phyloP scores from a whole-genome alignment of 352 stramenopile genomes.

The Globisporangium spiculum region DNA sequence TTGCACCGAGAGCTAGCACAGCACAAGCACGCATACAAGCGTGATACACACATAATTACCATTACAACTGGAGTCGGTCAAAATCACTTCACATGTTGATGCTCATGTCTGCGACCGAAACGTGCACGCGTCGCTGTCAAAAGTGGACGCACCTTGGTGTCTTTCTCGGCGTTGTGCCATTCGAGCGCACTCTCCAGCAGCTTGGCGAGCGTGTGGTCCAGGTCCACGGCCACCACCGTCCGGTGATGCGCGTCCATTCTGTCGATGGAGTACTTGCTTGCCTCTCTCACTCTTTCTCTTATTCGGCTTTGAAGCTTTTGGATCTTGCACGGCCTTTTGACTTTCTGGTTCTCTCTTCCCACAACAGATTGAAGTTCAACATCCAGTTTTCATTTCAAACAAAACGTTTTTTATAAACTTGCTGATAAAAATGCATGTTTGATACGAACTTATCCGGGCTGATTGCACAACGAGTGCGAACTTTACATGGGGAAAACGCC shows the following conservation, averaged over 20 bases:
- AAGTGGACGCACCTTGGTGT: conserved; percentile 26
- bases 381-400: too few relatives aligned
- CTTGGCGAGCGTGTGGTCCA: conserved; percentile 63
- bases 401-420: too few relatives aligned
- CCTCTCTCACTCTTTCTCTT: background rate
- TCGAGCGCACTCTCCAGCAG: conserved; percentile 38
- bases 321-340: conserved; percentile 9
- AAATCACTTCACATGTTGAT: background rate
- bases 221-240: conserved; percentile 49
- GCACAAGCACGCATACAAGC: background rate
- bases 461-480: conserved; percentile 1
- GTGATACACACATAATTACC: background rate
- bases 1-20: conserved; percentile 13
- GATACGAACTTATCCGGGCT: background rate
- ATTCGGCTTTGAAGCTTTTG: conserved; percentile 2
- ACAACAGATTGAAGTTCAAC: conserved; percentile 2
- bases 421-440: too few relatives aligned
- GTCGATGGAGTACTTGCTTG: background rate
- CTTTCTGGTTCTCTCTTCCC: background rate
- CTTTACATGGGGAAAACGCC: background rate
- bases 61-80: background rate
- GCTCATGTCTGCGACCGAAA: background rate
- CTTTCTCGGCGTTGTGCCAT: conserved; percentile 53
- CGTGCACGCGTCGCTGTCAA: background rate
- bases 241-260: conserved; percentile 29